Evolutionary conservation across 139 green algal species (phyloP), one percentile per base, ranked within the genome.

Genomic region (Gonium pectorale): DNA sequence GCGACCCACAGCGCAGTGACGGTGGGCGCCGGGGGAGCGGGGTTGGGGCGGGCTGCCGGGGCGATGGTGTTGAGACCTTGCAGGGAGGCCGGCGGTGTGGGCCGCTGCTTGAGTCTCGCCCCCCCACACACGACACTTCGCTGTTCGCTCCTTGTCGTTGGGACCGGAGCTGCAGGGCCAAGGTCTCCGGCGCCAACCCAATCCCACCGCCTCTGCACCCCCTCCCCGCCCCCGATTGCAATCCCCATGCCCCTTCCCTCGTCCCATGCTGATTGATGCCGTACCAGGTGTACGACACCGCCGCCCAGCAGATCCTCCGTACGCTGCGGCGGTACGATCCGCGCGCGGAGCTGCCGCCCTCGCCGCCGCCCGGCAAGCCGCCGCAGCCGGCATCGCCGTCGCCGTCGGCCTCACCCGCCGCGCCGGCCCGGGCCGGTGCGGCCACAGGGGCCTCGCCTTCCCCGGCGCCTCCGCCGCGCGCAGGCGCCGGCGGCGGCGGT

Each of bases 251-350:
- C n/a, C n/a, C n/a, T n/a, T n/a, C n/a, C n/a, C n/a, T n/a, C n/a
- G n/a, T n/a, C n/a, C n/a, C n/a, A n/a, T n/a, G n/a, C n/a, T n/a
- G n/a, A n/a, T n/a, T n/a, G n/a, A n/a, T n/a, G n/a, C n/a, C n/a
- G n/a, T n/a, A 64, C 4, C 88, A 95, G 92, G 89, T 99, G 59
- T 98, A 98, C 87, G 94, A 97, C 80, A 93, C 87, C 5, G 74
- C 75, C 26, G 78, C 67, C 21, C 90, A 97, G 46, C 88, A 90
- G 51, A 67, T 87, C 29, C 80, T 97, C 17, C 90, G 88, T 54
- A 92, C 86, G 62, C 79, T 92, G 17, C 79, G 29, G 4, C 87
- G 87, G 44, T 60, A 78, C 37, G 64, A 72, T 21, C 24, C 43
- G 8, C 60, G 77, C 26, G 41, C 68, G 2, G 38, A 43, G 74